Conservation (phyloP, 495 filamentous ascomycete genomes). For the Terfezia claveryi region DNA sequence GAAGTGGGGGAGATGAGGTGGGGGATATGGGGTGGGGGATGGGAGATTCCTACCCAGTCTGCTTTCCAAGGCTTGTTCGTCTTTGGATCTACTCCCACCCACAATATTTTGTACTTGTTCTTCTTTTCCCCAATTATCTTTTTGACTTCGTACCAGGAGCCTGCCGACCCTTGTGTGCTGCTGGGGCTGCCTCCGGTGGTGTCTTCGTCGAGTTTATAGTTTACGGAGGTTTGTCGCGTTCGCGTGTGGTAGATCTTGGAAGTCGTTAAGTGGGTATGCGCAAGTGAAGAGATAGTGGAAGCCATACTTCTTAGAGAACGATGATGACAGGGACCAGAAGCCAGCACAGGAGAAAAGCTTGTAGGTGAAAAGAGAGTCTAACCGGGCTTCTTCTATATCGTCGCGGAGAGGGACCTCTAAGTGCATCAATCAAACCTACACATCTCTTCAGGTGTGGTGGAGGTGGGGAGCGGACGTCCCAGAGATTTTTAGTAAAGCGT, state of each 20-base stretch:
- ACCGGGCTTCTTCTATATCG: too few relatives aligned
- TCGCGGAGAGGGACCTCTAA: too few relatives aligned
- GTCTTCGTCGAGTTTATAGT: not conserved
- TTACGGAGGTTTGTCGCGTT: not conserved
- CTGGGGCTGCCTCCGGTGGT: not conserved
- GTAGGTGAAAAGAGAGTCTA: too few relatives aligned
- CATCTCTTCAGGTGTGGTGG: too few relatives aligned
- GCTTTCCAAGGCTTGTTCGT: constrained; percentile 9
- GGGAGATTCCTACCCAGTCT: constrained; percentile 8
- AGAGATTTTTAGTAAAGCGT: too few relatives aligned
- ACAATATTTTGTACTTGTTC: constrained; percentile 2
- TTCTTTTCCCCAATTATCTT: constrained; percentile 6
- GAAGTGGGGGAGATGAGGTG: not conserved
- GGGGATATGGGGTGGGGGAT: not conserved
- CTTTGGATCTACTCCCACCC: constrained; percentile 6
- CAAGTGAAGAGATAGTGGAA: not conserved
- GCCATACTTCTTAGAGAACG: not conserved
- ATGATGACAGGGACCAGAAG: not conserved
- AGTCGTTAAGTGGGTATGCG: not conserved
- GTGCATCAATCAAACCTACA: too few relatives aligned
- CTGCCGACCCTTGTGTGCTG: constrained; percentile 1
- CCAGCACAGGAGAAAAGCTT: not conserved
- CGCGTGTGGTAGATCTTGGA: not conserved
- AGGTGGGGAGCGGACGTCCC: too few relatives aligned
- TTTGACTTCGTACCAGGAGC: constrained; percentile 8